Base-by-base conservation (phyloP, 1,284 basidiomycete species). In the Ganoderma lingzhi region DNA sequence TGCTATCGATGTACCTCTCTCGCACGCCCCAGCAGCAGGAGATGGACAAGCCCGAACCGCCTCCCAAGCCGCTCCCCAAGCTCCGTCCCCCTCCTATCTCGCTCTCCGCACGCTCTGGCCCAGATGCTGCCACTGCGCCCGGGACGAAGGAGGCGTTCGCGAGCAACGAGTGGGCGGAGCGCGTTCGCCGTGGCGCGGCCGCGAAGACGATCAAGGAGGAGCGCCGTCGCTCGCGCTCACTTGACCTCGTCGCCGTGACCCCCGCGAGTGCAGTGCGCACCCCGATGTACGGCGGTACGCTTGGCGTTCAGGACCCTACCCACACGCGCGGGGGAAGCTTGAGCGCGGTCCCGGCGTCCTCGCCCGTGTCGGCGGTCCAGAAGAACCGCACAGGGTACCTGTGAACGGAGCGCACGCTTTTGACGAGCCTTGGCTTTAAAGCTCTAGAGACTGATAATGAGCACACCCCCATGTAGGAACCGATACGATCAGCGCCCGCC, bases 1-100 rank as follows among this genome's bases (percentile, higher is more conserved):
- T 80, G 44, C 73, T 80, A 59, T 77, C 74, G 67, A 78, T 80
- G 78, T 80, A 79, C 70, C 69, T 75, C 39, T 76, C 75, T 6
- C 72, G 70, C n/a, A 67, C 72, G 1, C 67, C 76, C 3, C 65
- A 69, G 45, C 58, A 53, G 41, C 66, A 62, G 15, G 70, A 71
- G 44, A 72, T 68, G 69, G 63, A 62, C 17, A 70, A 69, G 65
- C 70, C 70, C 32, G 35, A 64, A 4, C 69, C 66, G 5, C 72
- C 72, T 6, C 69, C 72, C 19, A 73, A 73, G 66, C 62, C 67
- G 48, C 62, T 51, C 41, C 41, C 59, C n/a, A 72, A 71, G 65
- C 65, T 65, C 9, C 69, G 66, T 56, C 68, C 70, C 8, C 62
- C 63, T 45, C 70, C 66, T 37, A 70, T 70, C 63, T 70, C 72